Conservation (phyloP, 805 yeast species). For the Sugiyamaella chiloensis region DNA sequence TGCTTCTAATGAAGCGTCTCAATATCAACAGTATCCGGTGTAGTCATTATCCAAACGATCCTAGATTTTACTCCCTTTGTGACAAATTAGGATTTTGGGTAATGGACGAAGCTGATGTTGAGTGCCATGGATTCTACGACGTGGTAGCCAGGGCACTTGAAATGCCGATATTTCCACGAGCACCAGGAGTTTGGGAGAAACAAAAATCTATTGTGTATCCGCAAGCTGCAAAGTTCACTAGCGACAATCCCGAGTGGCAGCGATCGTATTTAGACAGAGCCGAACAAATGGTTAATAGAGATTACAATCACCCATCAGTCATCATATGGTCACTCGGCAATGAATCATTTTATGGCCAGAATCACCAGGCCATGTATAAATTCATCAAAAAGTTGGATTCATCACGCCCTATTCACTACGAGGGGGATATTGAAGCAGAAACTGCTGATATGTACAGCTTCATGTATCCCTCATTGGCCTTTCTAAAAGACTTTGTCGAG, state of each 20-base stretch:
- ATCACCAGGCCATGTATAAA: constrained; percentile 32
- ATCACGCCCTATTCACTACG: constrained; percentile 36
- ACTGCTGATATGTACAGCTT: constrained; percentile 32
- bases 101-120: constrained; percentile 38
- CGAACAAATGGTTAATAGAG: constrained; percentile 34
- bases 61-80: constrained; percentile 33
- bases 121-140: constrained; percentile 35
- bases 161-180: constrained; percentile 10
- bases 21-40: constrained; percentile 37
- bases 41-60: constrained; percentile 37
- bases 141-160: constrained; percentile 17
- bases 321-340: constrained; percentile 40
- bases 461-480: constrained; percentile 34
- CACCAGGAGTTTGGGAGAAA: constrained; percentile 11
- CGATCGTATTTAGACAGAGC: constrained; percentile 37
- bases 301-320: constrained; percentile 35
- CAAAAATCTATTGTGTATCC: constrained; percentile 12
- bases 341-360: constrained; percentile 36
- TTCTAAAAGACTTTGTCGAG: constrained; percentile 19
- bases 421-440: constrained; percentile 34
- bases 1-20: constrained; percentile 33
- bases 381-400: constrained; percentile 29
- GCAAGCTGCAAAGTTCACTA: constrained; percentile 26
- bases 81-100: constrained; percentile 36
- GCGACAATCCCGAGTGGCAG: constrained; percentile 33